A percentile compares a stretch with the other conserved stretches of the same genome.
phyloP scores from a whole-genome alignment of 169 alveolate species.

The Plasmodium coatneyi region DNA sequence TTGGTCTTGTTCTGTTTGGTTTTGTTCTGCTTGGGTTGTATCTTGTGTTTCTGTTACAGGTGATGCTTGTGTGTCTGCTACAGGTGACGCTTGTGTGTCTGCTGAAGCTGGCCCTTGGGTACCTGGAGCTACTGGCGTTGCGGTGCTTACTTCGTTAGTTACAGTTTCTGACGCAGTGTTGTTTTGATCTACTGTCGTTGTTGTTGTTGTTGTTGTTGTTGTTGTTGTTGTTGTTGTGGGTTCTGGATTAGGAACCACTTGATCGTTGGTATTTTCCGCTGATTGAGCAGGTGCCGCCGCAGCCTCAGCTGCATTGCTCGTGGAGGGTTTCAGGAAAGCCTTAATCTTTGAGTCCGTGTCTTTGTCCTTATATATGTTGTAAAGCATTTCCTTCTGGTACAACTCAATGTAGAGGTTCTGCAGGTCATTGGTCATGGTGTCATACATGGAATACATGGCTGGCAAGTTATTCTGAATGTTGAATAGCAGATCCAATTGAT shows the following conservation, averaged over 20 bases:
- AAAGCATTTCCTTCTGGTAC: slow-evolving; percentile 36
- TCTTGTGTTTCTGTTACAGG: too few relatives aligned
- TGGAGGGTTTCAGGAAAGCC: background rate
- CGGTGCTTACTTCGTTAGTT: background rate
- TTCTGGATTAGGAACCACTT: background rate
- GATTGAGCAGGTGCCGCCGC: background rate
- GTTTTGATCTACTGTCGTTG: too few relatives aligned
- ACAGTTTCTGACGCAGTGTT: too few relatives aligned
- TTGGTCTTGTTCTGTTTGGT: background rate
- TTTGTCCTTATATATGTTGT: slow-evolving; percentile 10
- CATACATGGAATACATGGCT: slow-evolving; percentile 51
- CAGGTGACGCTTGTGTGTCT: background rate
- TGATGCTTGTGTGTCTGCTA: too few relatives aligned
- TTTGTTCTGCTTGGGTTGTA: too few relatives aligned
- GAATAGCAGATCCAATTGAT: slow-evolving; percentile 20
- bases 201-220: too few relatives aligned
- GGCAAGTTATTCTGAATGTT: slow-evolving; percentile 35
- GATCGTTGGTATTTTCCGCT: background rate
- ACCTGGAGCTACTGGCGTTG: background rate
- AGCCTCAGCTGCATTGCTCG: background rate
- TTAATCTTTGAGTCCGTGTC: background rate
- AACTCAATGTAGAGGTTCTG: slow-evolving; percentile 5
- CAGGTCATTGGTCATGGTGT: background rate
- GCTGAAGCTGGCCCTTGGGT: background rate
- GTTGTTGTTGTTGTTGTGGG: background rate